Percentiles rank a stretch among this genome's conserved stretches.
These are phyloP conservation scores for Xylaria arbuscula DNA, from an alignment of 2,329 filamentous ascomycete species.

Conservation along the genomic window DNA sequence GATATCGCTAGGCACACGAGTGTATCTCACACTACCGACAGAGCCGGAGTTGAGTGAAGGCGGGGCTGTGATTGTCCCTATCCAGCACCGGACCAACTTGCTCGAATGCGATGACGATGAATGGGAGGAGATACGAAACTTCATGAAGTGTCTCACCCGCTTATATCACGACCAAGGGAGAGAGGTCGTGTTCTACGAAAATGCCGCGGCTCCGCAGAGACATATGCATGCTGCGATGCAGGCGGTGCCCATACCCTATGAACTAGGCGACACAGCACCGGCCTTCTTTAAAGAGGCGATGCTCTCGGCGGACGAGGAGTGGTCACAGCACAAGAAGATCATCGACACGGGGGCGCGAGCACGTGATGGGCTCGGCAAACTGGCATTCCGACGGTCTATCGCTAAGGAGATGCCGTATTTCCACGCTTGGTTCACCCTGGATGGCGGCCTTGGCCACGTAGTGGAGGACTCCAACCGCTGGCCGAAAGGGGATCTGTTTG, in stretches of 20 bases:
- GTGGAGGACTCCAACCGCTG: constrained; percentile 87
- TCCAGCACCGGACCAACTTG: constrained; percentile 87
- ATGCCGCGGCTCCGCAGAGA: constrained; percentile 83
- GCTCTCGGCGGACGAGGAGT: constrained; percentile 87
- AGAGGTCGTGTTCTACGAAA: constrained; percentile 97
- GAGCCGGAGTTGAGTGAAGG: constrained; percentile 87
- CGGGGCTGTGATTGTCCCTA: constrained; percentile 87
- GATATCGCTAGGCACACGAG: constrained; percentile 84
- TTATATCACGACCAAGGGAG: constrained; percentile 95
- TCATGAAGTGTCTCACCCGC: constrained; percentile 95
- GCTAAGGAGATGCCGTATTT: constrained; percentile 99
- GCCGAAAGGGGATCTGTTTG: constrained; percentile 93
- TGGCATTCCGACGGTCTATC: constrained; percentile 83
- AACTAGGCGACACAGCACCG: constrained; percentile 88
- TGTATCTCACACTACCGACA: constrained; percentile 88
- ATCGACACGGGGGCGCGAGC: constrained; percentile 83
- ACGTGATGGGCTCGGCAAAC: constrained; percentile 76
- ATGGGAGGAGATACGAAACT: constrained; percentile 99
- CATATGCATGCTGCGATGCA: constrained; percentile 87
- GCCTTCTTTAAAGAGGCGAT: constrained; percentile 98
- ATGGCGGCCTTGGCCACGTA: constrained; percentile 91
- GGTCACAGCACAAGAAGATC: constrained; percentile 94
- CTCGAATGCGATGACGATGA: constrained; percentile 99
- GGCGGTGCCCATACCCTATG: constrained; percentile 88
- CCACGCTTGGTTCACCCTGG: constrained; percentile 93